Percentiles rank a stretch among this genome's conserved stretches.
Evolutionary conservation across 202 grass and related monocot species (phyloP).

Genomic region (Carex arenaria): DNA sequence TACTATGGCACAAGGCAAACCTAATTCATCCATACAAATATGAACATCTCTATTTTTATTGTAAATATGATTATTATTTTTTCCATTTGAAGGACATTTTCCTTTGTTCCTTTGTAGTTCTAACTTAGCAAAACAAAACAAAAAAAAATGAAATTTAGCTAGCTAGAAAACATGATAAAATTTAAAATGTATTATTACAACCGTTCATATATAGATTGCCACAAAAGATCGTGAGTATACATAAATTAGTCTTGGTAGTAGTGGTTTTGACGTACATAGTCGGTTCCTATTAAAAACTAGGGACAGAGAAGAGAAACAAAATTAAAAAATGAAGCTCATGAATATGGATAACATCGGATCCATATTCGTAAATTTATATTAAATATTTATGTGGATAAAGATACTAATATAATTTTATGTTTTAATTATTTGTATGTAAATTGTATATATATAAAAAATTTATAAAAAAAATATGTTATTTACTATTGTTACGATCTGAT

Average conservation of each 20-base stretch:
- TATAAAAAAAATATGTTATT: no score
- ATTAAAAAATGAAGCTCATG: not conserved
- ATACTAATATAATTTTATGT: no score
- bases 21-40: not conserved
- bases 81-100: not conserved
- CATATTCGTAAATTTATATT: no score
- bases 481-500: no score
- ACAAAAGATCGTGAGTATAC: not conserved
- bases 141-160: not conserved
- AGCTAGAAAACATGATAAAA: not conserved
- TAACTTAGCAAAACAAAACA: not conserved
- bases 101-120: not conserved
- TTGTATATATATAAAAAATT: no score
- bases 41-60: not conserved
- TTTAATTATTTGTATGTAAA: no score
- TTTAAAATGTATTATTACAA: not conserved
- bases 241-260: not conserved
- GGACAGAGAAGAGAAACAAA: not conserved
- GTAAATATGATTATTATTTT: no score
- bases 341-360: no score
- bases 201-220: not conserved
- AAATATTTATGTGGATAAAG: no score
- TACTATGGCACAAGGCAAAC: conserved; percentile 10
- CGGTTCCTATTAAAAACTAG: not conserved
- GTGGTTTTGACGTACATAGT: not conserved